Evolutionary conservation across 2,329 filamentous ascomycete species (phyloP).

Genomic region (Tolypocladium endophyticum): DNA sequence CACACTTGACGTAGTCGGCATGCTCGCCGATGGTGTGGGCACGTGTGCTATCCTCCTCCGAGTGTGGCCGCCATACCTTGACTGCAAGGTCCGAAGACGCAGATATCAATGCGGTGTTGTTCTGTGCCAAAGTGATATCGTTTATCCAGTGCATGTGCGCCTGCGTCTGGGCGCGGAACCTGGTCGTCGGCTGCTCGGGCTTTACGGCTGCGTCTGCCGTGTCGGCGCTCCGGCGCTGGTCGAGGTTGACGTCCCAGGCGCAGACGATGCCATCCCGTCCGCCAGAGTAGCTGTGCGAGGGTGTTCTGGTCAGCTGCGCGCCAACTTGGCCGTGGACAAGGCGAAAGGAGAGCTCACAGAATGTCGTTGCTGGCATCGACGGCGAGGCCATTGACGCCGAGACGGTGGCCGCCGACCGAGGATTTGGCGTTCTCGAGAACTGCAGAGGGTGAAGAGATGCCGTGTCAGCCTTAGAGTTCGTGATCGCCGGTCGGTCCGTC

Average conservation of each 20-base stretch:
- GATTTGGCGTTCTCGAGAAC: conserved; percentile 50
- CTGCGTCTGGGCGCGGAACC: conserved; percentile 50
- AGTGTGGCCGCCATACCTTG: conserved; percentile 78
- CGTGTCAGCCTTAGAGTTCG: not conserved
- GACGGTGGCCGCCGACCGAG: conserved; percentile 67
- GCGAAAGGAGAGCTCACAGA: conserved; percentile 49
- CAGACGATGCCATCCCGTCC: conserved; percentile 93
- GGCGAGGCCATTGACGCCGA: conserved; percentile 90
- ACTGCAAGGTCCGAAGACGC: conserved; percentile 91
- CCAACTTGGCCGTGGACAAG: not conserved
- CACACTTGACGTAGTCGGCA: conserved; percentile 90
- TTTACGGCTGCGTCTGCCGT: conserved; percentile 15
- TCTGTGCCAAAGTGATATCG: conserved; percentile 72
- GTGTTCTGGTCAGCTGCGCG: not conserved
- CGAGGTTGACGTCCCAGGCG: conserved; percentile 81
- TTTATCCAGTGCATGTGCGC: conserved; percentile 97
- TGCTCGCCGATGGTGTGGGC: conserved; percentile 76
- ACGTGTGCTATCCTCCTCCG: conserved; percentile 39
- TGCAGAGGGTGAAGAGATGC: conserved; percentile 13
- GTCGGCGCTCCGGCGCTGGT: conserved; percentile 35
- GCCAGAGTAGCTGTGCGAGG: conserved; percentile 67
- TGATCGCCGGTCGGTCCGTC: not conserved
- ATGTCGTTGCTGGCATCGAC: conserved; percentile 76
- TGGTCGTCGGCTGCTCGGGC: conserved; percentile 32
- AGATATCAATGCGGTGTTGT: conserved; percentile 71